Evolutionary conservation across 192 early-diverging fungal species (phyloP), one percentile per base, ranked within the genome.

Genomic region (Rhizoclosmatium sp.): DNA sequence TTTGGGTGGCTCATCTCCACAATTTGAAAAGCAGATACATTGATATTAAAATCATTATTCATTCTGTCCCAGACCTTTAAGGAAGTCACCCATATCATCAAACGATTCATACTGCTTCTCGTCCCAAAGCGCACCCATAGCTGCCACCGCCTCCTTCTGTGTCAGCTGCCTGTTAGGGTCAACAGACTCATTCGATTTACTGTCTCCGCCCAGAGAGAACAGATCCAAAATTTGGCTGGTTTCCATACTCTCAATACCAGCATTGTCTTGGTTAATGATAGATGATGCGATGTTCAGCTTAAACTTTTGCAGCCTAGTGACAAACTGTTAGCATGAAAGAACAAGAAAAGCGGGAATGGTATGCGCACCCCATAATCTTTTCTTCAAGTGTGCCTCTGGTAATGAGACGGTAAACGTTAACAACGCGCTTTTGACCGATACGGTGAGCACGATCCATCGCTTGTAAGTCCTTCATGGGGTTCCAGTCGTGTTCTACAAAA

Each of bases 381-480:
- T 99, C 97, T 87, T 99, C 98, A 9, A 99, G 82, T 47, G 98
- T 98, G n/a, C 95, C 95, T 69, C 93, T 90, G 7, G 97, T 97
- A 81, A 99, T 98, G 67, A 99, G 83, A 5, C 98, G 93, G 82
- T 99, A 99, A 0, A 99, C 97, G 83, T 98, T 98, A 10, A 99
- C 98, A 3, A 96, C 95, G 45, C 94, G 89, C 76, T 97, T 98
- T 82, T 99, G 98, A 21, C 98, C 98, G 69, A 99, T 92, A 42
- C 98, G 93, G 85, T 99, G 98, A 0, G 97, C 98, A 51, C 98
- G 92, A 84, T 99, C 98, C 98, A 98, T 98, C 1, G 98, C 98
- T 82, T 99, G 98, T 71, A 98, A 82, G 86, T 99, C 98, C 84
- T 96, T 98, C 88, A 97, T 96, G 4, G 98, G 98, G 80, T 99